Conservation (phyloP, 352 stramenopile species). For the Globisporangium paroecandrum region DNA sequence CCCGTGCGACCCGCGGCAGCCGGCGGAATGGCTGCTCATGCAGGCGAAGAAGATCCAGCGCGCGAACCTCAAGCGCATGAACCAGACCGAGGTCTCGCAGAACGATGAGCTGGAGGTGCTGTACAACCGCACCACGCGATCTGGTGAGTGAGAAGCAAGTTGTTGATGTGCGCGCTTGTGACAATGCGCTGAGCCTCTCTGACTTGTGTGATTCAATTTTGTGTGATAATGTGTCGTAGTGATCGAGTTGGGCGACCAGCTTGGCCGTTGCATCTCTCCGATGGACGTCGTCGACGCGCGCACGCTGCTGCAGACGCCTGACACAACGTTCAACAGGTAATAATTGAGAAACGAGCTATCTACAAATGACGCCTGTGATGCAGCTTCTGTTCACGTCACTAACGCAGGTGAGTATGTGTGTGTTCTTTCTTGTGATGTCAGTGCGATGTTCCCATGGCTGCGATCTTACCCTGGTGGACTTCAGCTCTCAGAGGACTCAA, state of each 20-base stretch:
- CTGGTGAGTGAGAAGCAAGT: conserved; percentile 16
- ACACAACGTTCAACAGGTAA: conserved; percentile 54
- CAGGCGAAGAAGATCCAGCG: conserved; percentile 79
- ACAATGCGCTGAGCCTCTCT: not conserved
- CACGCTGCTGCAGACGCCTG: conserved; percentile 60
- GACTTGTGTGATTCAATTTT: not conserved
- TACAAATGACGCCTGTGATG: not conserved
- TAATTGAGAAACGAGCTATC: not conserved
- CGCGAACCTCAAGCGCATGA: conserved; percentile 37
- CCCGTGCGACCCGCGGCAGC: conserved; percentile 66
- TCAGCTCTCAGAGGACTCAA: conserved; percentile 46
- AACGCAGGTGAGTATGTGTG: not conserved
- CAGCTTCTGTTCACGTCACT: not conserved
- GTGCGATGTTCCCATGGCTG: conserved; percentile 72
- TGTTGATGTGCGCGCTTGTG: not conserved
- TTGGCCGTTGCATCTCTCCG: conserved; percentile 55
- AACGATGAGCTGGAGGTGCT: conserved; percentile 76
- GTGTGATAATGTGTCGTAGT: conserved; percentile 23
- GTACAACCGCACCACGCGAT: conserved; percentile 69
- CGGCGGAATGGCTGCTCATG: conserved; percentile 68
- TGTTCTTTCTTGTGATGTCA: conserved; percentile 17
- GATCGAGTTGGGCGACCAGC: conserved; percentile 63
- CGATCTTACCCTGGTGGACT: conserved; percentile 57
- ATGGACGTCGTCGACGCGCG: conserved; percentile 80
- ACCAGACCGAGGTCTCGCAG: conserved; percentile 14